These are phyloP conservation scores for Stylonectria norvegica DNA, from an alignment of 2,329 filamentous ascomycete species.

Conservation along the genomic window DNA sequence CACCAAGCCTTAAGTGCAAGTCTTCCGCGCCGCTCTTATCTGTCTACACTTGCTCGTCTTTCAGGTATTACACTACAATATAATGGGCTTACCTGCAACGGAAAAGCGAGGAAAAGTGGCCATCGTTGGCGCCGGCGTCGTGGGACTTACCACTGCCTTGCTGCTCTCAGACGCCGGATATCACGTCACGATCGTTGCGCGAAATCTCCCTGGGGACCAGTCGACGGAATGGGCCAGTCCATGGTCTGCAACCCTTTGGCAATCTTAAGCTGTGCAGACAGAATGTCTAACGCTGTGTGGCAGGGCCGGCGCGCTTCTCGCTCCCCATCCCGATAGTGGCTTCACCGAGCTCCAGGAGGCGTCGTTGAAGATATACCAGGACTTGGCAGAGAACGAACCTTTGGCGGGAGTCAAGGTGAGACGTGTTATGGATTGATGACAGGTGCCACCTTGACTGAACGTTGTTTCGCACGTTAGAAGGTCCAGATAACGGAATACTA, in stretches of 20 bases:
- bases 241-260: neutral
- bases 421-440: no score
- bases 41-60: no score
- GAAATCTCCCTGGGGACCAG: constrained; percentile 1
- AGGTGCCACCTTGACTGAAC: no score
- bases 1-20: no score
- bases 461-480: no score
- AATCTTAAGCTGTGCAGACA: neutral
- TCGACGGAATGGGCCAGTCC: constrained; percentile 3
- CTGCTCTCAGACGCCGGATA: constrained; percentile 2
- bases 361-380: neutral
- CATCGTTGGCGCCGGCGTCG: constrained; percentile 1
- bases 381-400: neutral
- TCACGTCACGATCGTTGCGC: constrained; percentile 1
- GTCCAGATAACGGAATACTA: neutral
- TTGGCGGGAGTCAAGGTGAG: neutral
- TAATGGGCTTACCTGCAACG: no score
- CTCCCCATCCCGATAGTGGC: neutral
- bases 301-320: neutral
- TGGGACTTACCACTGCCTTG: constrained; percentile 1
- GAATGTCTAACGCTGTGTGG: neutral
- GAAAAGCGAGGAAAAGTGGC: neutral
- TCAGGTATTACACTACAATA: no score
- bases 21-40: no score
- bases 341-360: neutral